phyloP scores from a whole-genome alignment of 768 basidiomycete species.

The Lactarius pseudohatsudake region DNA sequence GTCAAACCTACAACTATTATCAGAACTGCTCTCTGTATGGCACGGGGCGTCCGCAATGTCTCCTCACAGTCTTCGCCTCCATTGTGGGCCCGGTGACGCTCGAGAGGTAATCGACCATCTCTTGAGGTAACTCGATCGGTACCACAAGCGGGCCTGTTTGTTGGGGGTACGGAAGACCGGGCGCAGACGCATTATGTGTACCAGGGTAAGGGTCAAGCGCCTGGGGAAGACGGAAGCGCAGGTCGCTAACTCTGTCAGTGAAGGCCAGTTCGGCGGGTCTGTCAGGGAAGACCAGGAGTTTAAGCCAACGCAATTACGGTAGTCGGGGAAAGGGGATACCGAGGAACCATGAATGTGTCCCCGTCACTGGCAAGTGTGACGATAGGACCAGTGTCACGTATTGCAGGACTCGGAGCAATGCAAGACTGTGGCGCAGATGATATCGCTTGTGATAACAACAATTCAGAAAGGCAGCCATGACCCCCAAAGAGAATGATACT shows the following conservation, averaged over 20 bases:
- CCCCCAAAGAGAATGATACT: no score
- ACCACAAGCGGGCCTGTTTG: slow-evolving; percentile 12
- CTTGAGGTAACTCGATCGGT: background rate
- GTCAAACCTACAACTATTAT: slow-evolving; percentile 24
- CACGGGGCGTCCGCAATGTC: background rate
- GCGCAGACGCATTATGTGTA: slow-evolving; percentile 23
- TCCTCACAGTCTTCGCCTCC: slow-evolving; percentile 29
- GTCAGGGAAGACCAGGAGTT: background rate
- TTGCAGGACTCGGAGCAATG: background rate
- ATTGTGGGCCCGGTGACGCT: background rate
- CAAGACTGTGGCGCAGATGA: background rate
- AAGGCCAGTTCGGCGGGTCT: background rate
- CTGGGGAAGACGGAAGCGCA: slow-evolving; percentile 41
- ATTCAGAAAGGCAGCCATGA: background rate
- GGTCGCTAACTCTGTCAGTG: slow-evolving; percentile 34
- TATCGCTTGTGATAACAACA: background rate
- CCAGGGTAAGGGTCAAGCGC: slow-evolving; percentile 22
- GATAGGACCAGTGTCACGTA: background rate
- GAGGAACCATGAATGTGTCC: slow-evolving; percentile 25
- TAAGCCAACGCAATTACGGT: slow-evolving; percentile 29
- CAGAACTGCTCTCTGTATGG: background rate
- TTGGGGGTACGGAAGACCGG: slow-evolving; percentile 31
- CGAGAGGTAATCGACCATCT: background rate
- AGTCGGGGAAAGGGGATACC: no score
- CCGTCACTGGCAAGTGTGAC: slow-evolving; percentile 32